Evolutionary conservation across 495 filamentous ascomycete species (phyloP).

Genomic region (Tuber melanosporum): DNA sequence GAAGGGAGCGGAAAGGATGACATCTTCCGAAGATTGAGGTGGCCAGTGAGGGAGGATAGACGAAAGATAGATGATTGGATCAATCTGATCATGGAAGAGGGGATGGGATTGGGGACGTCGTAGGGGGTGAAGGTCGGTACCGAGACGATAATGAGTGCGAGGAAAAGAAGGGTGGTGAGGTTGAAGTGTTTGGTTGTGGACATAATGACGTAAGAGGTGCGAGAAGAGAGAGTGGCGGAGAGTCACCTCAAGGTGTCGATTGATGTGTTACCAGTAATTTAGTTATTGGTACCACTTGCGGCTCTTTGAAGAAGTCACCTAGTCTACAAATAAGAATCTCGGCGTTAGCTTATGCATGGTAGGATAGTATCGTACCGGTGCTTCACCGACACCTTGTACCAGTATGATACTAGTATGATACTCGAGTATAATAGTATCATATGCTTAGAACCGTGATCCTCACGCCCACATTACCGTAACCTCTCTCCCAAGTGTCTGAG

Average conservation of each 20-base stretch:
- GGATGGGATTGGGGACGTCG: neutral
- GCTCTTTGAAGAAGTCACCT: neutral
- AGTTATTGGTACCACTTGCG: neutral
- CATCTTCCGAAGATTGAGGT: conserved; percentile 13
- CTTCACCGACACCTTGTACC: too few species aligned
- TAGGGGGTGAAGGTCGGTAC: neutral
- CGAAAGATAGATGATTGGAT: conserved; percentile 6
- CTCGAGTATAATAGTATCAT: neutral
- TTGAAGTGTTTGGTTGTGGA: neutral
- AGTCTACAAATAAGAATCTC: too few species aligned
- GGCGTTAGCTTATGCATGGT: too few species aligned
- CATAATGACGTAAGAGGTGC: neutral
- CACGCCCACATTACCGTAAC: neutral
- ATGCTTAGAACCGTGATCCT: neutral
- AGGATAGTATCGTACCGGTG: too few species aligned
- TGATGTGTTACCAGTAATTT: neutral
- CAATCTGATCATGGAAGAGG: neutral
- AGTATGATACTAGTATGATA: too few species aligned
- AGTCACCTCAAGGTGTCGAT: neutral
- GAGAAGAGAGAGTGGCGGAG: neutral
- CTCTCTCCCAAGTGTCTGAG: neutral
- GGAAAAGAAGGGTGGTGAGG: neutral
- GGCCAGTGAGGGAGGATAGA: neutral
- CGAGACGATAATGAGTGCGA: neutral
- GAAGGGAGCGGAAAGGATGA: conserved; percentile 32